Conservation (phyloP, 1,284 basidiomycete species). For the Cutaneotrichosporon spelunceum region DNA sequence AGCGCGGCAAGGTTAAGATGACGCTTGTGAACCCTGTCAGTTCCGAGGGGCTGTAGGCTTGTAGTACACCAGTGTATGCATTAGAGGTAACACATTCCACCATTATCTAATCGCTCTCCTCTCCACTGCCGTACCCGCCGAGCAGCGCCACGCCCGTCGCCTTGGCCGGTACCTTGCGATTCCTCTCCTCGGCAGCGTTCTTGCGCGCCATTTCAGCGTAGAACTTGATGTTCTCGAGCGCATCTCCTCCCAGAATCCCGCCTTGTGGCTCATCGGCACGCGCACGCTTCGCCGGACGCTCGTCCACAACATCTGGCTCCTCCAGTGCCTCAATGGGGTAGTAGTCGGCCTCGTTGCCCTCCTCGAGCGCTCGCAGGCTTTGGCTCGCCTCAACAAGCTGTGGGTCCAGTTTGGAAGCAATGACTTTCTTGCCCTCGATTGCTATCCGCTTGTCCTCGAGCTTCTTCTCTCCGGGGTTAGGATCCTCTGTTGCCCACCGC, state of each 20-base stretch:
- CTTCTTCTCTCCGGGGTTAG: slow-evolving; percentile 82
- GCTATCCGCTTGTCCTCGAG: slow-evolving; percentile 77
- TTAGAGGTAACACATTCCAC: background rate
- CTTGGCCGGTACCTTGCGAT: slow-evolving; percentile 28
- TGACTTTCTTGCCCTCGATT: slow-evolving; percentile 76
- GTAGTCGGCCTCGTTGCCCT: slow-evolving; percentile 53
- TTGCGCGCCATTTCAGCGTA: slow-evolving; percentile 71
- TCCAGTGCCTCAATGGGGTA: slow-evolving; percentile 45
- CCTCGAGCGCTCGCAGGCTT: slow-evolving; percentile 74
- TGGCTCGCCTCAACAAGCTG: slow-evolving; percentile 81
- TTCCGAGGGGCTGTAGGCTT: slow-evolving; percentile 37
- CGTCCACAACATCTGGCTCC: slow-evolving; percentile 38
- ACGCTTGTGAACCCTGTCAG: slow-evolving; percentile 45
- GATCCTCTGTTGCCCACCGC: slow-evolving; percentile 95
- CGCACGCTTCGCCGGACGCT: slow-evolving; percentile 38
- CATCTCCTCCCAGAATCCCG: slow-evolving; percentile 72
- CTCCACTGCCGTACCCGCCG: slow-evolving; percentile 9
- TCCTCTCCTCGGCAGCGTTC: slow-evolving; percentile 52
- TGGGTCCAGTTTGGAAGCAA: slow-evolving; percentile 64
- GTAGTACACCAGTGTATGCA: slow-evolving; percentile 12
- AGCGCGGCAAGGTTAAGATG: slow-evolving; percentile 90
- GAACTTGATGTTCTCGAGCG: slow-evolving; percentile 78
- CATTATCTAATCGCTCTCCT: slow-evolving; percentile 8
- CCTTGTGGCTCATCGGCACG: slow-evolving; percentile 40
- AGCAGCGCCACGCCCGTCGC: slow-evolving; percentile 10